These are phyloP conservation scores for Cystofilobasidium macerans DNA, from an alignment of 768 basidiomycete species.

Conservation along the genomic window DNA sequence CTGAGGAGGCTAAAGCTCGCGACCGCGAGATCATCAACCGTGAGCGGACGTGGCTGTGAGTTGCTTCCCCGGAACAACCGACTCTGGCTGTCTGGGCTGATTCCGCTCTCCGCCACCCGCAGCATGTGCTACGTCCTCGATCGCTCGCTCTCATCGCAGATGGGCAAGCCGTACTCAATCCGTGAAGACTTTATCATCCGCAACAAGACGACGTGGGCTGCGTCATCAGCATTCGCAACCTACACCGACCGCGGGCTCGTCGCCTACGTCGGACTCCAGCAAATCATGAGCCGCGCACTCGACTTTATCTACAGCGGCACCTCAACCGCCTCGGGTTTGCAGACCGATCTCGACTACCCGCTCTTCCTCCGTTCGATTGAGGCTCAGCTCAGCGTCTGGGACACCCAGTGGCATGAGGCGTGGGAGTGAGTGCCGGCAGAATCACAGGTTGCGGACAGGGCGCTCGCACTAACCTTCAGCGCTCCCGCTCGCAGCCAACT, in stretches of 20 bases:
- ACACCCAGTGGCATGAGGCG: conserved; percentile 6
- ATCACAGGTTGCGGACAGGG: no score
- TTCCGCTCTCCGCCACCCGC: background rate
- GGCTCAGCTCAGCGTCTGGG: conserved; percentile 47
- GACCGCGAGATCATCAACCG: conserved; percentile 72
- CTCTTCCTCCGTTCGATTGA: conserved; percentile 74
- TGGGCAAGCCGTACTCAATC: conserved; percentile 90
- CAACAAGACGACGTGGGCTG: conserved; percentile 62
- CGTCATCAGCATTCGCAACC: conserved; percentile 48
- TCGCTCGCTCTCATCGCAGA: conserved; percentile 81
- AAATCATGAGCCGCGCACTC: conserved; percentile 73
- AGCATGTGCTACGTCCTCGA: conserved; percentile 67
- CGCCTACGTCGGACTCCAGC: conserved; percentile 61
- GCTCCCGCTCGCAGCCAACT: background rate
- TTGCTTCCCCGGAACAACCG: conserved; percentile 51
- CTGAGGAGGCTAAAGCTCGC: conserved; percentile 65
- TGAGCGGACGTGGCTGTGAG: conserved; percentile 80
- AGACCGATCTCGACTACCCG: conserved; percentile 72
- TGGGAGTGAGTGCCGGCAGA: background rate
- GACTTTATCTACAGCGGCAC: conserved; percentile 77
- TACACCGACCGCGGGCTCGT: conserved; percentile 57
- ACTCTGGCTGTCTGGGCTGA: background rate
- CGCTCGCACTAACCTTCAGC: no score
- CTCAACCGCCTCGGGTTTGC: conserved; percentile 66
- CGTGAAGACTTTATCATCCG: conserved; percentile 90